Percentiles rank a stretch among this genome's conserved stretches.
These are phyloP conservation scores for Solanum paucissectum DNA, from an alignment of 257 asterid species.

Conservation along the genomic window DNA sequence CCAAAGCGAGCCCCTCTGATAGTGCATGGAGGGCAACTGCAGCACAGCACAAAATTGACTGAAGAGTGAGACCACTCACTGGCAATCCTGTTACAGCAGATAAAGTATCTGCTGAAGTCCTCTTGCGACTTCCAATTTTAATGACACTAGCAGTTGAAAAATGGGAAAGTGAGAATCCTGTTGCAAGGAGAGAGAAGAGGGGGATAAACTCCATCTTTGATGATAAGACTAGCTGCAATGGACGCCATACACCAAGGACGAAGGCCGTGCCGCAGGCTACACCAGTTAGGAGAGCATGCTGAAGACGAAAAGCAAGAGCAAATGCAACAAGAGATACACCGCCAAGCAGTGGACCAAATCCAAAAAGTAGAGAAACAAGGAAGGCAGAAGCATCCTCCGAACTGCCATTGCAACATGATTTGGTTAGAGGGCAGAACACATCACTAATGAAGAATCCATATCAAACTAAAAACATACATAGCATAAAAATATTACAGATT, in stretches of 20 bases:
- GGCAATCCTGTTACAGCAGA: constrained; percentile 34
- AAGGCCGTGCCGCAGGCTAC: constrained; percentile 89
- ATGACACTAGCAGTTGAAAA: constrained; percentile 30
- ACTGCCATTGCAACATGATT: constrained; percentile 27
- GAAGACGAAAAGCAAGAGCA: constrained; percentile 69
- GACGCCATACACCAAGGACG: constrained; percentile 84
- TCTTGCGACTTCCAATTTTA: constrained; percentile 51
- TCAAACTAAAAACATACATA: background rate
- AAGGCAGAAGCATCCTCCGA: constrained; percentile 92
- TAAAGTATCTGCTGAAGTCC: constrained; percentile 47
- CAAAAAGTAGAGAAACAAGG: constrained; percentile 77
- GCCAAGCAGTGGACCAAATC: constrained; percentile 88
- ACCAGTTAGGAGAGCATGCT: constrained; percentile 90
- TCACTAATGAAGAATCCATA: background rate
- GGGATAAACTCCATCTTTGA: constrained; percentile 62
- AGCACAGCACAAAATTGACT: constrained; percentile 54
- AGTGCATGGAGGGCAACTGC: constrained; percentile 84
- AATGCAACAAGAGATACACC: constrained; percentile 72
- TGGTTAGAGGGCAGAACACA: constrained; percentile 1
- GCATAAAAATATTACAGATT: background rate
- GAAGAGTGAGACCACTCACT: constrained; percentile 72
- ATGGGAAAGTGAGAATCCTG: constrained; percentile 49
- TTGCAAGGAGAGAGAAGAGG: constrained; percentile 38
- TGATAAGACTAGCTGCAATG: constrained; percentile 65
- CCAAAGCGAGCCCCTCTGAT: constrained; percentile 90